phyloP scores from a whole-genome alignment of 2,329 filamentous ascomycete species.

The Pseudodiploospora longispora region DNA sequence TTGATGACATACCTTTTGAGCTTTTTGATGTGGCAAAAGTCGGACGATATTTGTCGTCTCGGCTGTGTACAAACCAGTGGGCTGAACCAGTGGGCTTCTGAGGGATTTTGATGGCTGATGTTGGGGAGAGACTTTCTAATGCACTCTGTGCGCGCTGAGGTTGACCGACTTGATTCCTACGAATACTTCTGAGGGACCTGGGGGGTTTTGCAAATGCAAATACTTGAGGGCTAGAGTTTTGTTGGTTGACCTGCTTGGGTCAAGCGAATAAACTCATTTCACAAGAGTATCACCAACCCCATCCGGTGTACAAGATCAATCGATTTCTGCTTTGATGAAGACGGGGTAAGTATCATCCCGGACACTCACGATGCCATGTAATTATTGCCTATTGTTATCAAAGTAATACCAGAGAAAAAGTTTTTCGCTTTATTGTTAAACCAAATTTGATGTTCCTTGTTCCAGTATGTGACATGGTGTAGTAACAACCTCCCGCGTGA shows the following conservation, averaged over 20 bases:
- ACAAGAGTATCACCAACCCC: neutral
- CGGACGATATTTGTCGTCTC: constrained; percentile 17
- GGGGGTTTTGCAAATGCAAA: constrained; percentile 22
- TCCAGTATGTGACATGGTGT: too few relatives aligned
- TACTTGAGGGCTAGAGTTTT: constrained; percentile 8
- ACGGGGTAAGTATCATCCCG: constrained; percentile 8
- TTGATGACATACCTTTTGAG: constrained; percentile 16
- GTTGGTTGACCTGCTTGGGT: neutral
- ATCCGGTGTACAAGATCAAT: neutral
- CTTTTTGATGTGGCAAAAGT: constrained; percentile 25
- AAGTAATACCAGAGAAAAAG: too few relatives aligned
- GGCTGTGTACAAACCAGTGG: constrained; percentile 22
- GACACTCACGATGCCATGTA: constrained; percentile 7
- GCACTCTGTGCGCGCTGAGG: constrained; percentile 11
- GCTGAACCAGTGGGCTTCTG: constrained; percentile 28
- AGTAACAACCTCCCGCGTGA: too few relatives aligned
- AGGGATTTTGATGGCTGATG: constrained; percentile 30
- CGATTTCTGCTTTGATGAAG: constrained; percentile 4
- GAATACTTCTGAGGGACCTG: constrained; percentile 30
- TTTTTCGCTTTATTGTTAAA: too few relatives aligned
- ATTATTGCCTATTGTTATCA: neutral
- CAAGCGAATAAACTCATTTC: neutral
- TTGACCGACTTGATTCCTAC: constrained; percentile 25
- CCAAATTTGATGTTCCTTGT: too few relatives aligned
- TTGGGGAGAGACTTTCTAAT: constrained; percentile 19